Conservation (phyloP, 805 yeast species). For the Sungouiella thailandica region DNA sequence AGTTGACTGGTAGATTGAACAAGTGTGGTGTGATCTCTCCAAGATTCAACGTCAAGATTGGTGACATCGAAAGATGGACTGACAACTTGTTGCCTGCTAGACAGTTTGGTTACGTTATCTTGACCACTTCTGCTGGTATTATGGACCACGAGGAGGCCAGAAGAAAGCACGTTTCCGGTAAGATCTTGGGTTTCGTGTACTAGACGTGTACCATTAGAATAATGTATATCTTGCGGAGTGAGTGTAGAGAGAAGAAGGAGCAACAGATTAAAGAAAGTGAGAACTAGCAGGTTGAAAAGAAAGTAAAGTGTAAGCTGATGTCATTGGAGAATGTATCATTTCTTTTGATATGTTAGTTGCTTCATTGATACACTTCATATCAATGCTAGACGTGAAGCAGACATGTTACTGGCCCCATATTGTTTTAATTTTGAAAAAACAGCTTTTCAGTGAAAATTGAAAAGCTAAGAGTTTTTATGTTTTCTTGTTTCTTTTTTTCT, state of each 20-base stretch:
- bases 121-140: conserved; percentile 25
- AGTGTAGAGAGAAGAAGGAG: neutral
- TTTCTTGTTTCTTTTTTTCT: too few relatives aligned
- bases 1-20: conserved; percentile 92
- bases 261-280: too few relatives aligned
- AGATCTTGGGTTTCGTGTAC: conserved; percentile 24
- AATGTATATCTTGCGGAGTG: conserved; percentile 1
- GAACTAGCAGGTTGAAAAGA: too few relatives aligned
- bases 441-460: too few relatives aligned
- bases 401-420: too few relatives aligned
- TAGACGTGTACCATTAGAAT: conserved; percentile 6
- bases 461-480: too few relatives aligned
- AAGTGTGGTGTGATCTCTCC: conserved; percentile 25
- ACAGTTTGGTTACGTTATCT: conserved; percentile 23
- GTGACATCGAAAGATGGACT: conserved; percentile 23
- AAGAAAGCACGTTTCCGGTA: conserved; percentile 26
- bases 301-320: too few relatives aligned
- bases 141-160: conserved; percentile 28
- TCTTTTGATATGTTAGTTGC: too few relatives aligned
- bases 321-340: too few relatives aligned
- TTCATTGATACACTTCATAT: too few relatives aligned
- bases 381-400: too few relatives aligned
- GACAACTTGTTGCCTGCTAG: conserved; percentile 27
- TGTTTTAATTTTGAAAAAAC: too few relatives aligned
- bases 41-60: conserved; percentile 23